A percentile compares a stretch with the other conserved stretches of the same genome.
These are phyloP conservation scores for Coemansia sp. DNA, from an alignment of 192 early-diverging fungal genomes.

Conservation along the genomic window DNA sequence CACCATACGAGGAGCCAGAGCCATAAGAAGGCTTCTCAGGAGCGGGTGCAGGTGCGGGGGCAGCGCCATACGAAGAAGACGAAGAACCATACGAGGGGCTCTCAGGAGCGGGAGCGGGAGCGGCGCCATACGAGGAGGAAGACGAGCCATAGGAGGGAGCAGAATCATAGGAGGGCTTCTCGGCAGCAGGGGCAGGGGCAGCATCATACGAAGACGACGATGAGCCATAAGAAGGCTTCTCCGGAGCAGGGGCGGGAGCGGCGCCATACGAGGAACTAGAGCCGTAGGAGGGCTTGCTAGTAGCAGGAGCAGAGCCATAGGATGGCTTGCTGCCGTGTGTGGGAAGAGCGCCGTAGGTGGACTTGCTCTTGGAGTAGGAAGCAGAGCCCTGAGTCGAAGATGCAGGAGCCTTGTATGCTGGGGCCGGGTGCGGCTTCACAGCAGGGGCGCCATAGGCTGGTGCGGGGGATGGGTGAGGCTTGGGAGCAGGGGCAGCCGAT, in stretches of 20 bases:
- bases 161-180: slow-evolving; percentile 1
- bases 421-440: slow-evolving; percentile 2
- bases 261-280: too few relatives aligned
- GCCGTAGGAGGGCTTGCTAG: not conserved
- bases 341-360: not conserved
- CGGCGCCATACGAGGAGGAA: not conserved
- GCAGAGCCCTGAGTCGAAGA: not conserved
- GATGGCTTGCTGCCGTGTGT: slow-evolving; percentile 5
- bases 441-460: slow-evolving; percentile 2
- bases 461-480: slow-evolving; percentile 6
- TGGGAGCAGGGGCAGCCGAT: not conserved
- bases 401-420: slow-evolving; percentile 4
- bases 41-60: slow-evolving; percentile 5
- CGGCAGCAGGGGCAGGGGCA: slow-evolving; percentile 15
- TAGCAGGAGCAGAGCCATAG: not conserved
- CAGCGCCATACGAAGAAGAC: slow-evolving; percentile 4
- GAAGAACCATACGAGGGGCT: not conserved
- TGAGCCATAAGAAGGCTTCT: slow-evolving; percentile 12
- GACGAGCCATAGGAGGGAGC: not conserved
- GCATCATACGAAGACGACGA: slow-evolving; percentile 6
- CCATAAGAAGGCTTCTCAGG: slow-evolving; percentile 13
- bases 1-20: slow-evolving; percentile 1
- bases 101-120: slow-evolving; percentile 7
- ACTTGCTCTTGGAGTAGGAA: slow-evolving; percentile 3
- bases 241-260: too few relatives aligned